Conservation (phyloP, 352 stramenopile genomes). For the Thraustochytrium sp. region DNA sequence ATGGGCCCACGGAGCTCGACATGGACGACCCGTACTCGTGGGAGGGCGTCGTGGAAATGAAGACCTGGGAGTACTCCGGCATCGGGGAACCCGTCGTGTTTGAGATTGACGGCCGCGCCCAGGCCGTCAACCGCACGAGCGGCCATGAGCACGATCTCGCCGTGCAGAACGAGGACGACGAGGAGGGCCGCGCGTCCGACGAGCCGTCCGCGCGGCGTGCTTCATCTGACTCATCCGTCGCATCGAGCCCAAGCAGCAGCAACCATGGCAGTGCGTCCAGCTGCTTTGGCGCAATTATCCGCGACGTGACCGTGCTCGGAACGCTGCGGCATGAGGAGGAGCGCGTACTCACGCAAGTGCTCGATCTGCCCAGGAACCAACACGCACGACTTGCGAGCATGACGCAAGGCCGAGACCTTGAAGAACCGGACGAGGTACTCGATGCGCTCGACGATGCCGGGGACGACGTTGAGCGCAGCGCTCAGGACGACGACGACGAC, state of each 20-base stretch:
- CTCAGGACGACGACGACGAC: neutral
- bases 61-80: neutral
- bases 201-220: neutral
- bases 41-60: neutral
- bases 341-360: neutral
- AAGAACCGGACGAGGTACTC: neutral
- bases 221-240: neutral
- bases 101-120: neutral
- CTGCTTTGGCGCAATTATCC: neutral
- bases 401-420: neutral
- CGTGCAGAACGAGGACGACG: neutral
- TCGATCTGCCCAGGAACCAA: neutral
- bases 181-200: neutral
- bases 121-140: neutral
- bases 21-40: neutral
- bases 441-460: neutral
- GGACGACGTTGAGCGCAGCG: neutral
- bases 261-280: neutral
- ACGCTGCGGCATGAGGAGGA: neutral
- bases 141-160: neutral
- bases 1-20: neutral
- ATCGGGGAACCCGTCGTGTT: neutral
- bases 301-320: neutral
- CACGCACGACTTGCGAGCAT: neutral
- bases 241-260: no score